Evolutionary conservation across 192 early-diverging fungal genomes (phyloP).

Genomic region (Backusella luteola): DNA sequence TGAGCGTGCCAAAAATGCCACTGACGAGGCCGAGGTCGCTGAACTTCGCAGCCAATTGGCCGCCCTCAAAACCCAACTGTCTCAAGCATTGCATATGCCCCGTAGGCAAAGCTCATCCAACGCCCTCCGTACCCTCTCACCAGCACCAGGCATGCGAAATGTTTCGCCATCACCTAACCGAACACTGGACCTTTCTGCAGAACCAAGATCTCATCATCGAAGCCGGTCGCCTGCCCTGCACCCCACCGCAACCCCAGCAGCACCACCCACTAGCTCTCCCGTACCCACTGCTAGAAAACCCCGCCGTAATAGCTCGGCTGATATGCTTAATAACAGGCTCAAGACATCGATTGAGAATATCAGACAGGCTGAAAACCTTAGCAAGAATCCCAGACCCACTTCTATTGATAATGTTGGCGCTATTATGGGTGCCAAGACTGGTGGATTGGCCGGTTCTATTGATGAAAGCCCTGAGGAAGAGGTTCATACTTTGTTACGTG

Average conservation of each 20-base stretch:
- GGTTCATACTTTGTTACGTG: slow-evolving; percentile 46
- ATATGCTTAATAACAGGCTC: slow-evolving; percentile 28
- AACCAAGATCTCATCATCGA: neutral
- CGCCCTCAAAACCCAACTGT: slow-evolving; percentile 67
- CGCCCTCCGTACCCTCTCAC: slow-evolving; percentile 20
- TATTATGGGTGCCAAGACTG: slow-evolving; percentile 24
- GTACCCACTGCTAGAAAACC: slow-evolving; percentile 19
- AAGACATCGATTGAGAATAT: slow-evolving; percentile 39
- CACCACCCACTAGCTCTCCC: neutral
- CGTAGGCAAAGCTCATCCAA: slow-evolving; percentile 21
- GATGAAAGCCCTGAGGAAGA: slow-evolving; percentile 26
- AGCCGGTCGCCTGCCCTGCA: slow-evolving; percentile 22
- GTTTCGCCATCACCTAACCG: slow-evolving; percentile 17
- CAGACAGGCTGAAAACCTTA: slow-evolving; percentile 29
- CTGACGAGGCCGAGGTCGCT: slow-evolving; percentile 61
- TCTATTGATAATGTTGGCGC: slow-evolving; percentile 30
- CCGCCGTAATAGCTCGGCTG: slow-evolving; percentile 52
- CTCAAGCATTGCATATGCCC: slow-evolving; percentile 58
- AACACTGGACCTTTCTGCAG: slow-evolving; percentile 1
- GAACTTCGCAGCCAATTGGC: slow-evolving; percentile 73
- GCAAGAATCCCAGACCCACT: slow-evolving; percentile 37
- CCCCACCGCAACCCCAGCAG: neutral
- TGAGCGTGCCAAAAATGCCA: slow-evolving; percentile 38
- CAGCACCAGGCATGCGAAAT: slow-evolving; percentile 6
- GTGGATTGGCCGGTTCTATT: slow-evolving; percentile 7